Evolutionary conservation across 2,329 filamentous ascomycete species (phyloP).

Genomic region (Colletotrichum cordylinicola): DNA sequence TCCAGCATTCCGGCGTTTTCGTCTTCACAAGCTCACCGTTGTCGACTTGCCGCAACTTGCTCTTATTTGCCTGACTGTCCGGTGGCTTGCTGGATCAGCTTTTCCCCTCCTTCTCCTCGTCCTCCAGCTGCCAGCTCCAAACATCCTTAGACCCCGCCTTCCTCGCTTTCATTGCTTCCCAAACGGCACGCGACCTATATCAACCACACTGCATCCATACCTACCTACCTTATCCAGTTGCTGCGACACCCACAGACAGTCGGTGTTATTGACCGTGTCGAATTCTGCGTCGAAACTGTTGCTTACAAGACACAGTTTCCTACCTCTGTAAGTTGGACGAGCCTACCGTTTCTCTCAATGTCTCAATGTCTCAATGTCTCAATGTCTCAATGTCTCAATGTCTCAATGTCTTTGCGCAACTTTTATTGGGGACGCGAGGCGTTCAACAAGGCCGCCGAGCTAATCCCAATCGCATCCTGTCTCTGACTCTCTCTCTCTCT

Average conservation of each 20-base stretch:
- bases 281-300: background rate
- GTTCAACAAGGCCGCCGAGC: constrained; percentile 19
- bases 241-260: background rate
- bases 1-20: background rate
- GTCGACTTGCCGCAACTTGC: background rate
- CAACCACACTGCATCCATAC: background rate
- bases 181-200: background rate
- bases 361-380: constrained; percentile 12
- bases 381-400: too few relatives aligned
- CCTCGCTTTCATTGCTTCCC: background rate
- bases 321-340: background rate
- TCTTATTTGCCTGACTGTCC: background rate
- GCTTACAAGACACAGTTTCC: background rate
- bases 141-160: background rate
- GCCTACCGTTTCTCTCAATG: constrained; percentile 2
- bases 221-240: background rate
- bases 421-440: constrained; percentile 20
- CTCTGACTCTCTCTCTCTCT: background rate
- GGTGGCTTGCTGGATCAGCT: background rate
- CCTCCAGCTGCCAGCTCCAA: background rate
- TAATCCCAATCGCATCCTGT: background rate
- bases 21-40: constrained; percentile 1
- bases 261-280: background rate
- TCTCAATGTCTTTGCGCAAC: constrained; percentile 1
- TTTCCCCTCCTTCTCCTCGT: background rate